A percentile compares a stretch with the other conserved stretches of the same genome.
Evolutionary conservation across 768 basidiomycete genomes (phyloP).

Genomic region (Steccherinum ochraceum): DNA sequence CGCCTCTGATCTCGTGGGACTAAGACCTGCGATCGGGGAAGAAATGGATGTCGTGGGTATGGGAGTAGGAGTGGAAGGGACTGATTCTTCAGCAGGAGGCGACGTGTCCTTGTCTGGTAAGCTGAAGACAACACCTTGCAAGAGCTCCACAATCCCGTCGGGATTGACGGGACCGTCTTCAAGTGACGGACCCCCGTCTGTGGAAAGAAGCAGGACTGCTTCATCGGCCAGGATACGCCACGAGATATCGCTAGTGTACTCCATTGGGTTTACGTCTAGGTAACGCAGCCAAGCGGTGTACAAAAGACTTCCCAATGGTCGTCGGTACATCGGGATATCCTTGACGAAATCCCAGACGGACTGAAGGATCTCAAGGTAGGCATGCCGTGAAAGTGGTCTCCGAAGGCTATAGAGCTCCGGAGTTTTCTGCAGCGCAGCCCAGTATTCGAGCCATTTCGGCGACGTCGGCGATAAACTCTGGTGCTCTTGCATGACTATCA

Average conservation of each 20-base stretch:
- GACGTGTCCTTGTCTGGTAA: conserved; percentile 11
- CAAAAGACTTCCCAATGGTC: conserved; percentile 45
- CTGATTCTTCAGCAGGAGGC: conserved; percentile 6
- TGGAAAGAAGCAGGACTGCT: conserved; percentile 49
- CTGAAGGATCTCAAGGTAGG: conserved; percentile 52
- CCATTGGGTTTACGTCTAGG: conserved; percentile 23
- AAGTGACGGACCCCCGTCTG: conserved; percentile 16
- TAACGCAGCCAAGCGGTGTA: conserved; percentile 41
- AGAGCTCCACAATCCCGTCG: conserved; percentile 18
- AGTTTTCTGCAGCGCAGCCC: conserved; percentile 52
- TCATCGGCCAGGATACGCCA: conserved; percentile 69
- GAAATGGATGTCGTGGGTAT: conserved; percentile 2
- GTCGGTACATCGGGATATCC: conserved; percentile 63
- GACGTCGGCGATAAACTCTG: conserved; percentile 67
- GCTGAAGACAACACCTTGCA: conserved; percentile 10
- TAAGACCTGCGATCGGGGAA: conserved; percentile 40
- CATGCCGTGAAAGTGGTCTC: conserved; percentile 47
- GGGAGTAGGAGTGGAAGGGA: conserved; percentile 6
- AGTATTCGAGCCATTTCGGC: conserved; percentile 64
- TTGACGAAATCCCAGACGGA: conserved; percentile 57
- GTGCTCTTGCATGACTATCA: conserved; percentile 56
- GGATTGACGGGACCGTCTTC: conserved; percentile 1
- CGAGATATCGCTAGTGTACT: conserved; percentile 24
- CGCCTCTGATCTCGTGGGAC: conserved; percentile 33
- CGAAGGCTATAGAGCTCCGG: conserved; percentile 21